Evolutionary conservation across 2,329 filamentous ascomycete genomes (phyloP).

Genomic region (Blastomyces parvus): DNA sequence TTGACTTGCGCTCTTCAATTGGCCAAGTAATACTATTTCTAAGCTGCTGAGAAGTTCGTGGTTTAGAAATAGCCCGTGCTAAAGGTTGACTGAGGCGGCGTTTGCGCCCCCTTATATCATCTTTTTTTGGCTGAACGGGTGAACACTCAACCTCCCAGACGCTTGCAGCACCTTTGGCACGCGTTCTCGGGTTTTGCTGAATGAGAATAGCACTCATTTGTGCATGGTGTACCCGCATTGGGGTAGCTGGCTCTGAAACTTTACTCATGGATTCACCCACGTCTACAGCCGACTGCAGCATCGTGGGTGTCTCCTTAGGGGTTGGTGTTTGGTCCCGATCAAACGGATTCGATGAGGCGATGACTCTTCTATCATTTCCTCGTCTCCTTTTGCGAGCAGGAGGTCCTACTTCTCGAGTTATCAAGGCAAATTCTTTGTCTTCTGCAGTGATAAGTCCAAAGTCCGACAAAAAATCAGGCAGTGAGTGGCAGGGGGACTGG

Average conservation of each 20-base stretch:
- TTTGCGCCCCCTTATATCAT: neutral
- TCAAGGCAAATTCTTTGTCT: conserved; percentile 31
- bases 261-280: neutral
- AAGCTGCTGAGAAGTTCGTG: neutral
- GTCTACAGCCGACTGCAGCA: neutral
- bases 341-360: conserved; percentile 9
- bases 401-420: conserved; percentile 26
- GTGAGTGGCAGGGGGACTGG: conserved; percentile 26
- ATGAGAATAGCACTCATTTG: neutral
- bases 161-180: neutral
- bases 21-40: conserved; percentile 2
- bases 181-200: neutral
- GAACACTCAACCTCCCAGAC: conserved; percentile 9
- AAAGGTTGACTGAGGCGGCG: neutral
- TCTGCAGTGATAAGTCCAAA: conserved; percentile 32
- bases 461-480: conserved; percentile 21
- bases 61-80: neutral
- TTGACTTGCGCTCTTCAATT: neutral
- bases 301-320: neutral
- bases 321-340: neutral
- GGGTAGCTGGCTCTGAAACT: neutral
- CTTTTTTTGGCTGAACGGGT: neutral
- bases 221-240: neutral
- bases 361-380: conserved; percentile 24
- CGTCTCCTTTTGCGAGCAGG: conserved; percentile 32